Evolutionary conservation across 2,329 filamentous ascomycete species (phyloP).

Genomic region (Clarireedia sp.): DNA sequence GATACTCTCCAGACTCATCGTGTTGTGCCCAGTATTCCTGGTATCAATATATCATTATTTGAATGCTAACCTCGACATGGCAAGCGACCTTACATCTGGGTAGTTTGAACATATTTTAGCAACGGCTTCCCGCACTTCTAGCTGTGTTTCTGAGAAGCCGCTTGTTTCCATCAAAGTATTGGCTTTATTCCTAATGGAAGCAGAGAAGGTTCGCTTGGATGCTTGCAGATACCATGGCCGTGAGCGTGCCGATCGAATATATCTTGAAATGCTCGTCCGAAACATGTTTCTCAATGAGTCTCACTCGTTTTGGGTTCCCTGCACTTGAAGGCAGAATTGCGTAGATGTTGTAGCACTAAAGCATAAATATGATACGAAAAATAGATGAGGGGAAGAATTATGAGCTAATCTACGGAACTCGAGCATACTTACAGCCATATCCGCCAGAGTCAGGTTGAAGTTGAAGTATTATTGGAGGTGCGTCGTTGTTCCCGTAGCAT

Average conservation of each 20-base stretch:
- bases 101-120: slow-evolving; percentile 61
- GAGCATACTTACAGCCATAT: too few species aligned
- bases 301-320: background rate
- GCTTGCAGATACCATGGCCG: background rate
- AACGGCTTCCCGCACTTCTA: slow-evolving; percentile 65
- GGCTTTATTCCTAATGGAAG: slow-evolving; percentile 12
- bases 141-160: slow-evolving; percentile 64
- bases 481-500: too few species aligned
- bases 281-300: background rate
- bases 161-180: slow-evolving; percentile 59
- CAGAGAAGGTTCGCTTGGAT: slow-evolving; percentile 16
- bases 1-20: slow-evolving; percentile 64
- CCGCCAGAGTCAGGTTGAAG: too few species aligned
- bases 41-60: background rate
- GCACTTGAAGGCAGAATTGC: background rate
- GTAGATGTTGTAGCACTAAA: too few species aligned
- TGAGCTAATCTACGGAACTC: too few species aligned
- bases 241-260: background rate
- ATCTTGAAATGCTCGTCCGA: background rate
- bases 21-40: slow-evolving; percentile 65
- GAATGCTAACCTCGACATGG: background rate
- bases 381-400: too few species aligned
- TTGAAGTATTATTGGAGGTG: too few species aligned
- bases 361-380: too few species aligned
- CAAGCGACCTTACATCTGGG: slow-evolving; percentile 41